These are phyloP conservation scores for Lecanicillium sp. DNA, from an alignment of 2,329 filamentous ascomycete species.

Conservation along the genomic window DNA sequence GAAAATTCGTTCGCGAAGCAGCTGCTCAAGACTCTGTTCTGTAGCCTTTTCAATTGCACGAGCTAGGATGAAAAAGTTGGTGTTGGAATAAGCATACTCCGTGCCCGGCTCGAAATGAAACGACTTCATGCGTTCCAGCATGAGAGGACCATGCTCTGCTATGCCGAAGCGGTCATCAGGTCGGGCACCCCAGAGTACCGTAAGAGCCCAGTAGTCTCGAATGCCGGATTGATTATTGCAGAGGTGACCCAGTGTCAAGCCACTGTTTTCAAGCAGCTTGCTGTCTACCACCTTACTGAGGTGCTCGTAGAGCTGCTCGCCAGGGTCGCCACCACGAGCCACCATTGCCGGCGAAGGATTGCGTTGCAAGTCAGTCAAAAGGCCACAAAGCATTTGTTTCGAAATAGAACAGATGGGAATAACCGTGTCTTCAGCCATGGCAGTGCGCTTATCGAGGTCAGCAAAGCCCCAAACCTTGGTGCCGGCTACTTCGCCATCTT, in stretches of 20 bases:
- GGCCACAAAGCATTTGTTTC: slow-evolving; percentile 34
- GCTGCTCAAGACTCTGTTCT: slow-evolving; percentile 22
- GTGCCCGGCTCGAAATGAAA: slow-evolving; percentile 34
- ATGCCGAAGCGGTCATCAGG: slow-evolving; percentile 31
- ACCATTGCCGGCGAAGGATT: slow-evolving; percentile 21
- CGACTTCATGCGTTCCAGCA: slow-evolving; percentile 21
- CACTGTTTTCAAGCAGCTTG: slow-evolving; percentile 14
- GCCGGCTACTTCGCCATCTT: slow-evolving; percentile 30
- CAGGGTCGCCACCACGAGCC: slow-evolving; percentile 15
- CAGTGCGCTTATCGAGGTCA: slow-evolving; percentile 27
- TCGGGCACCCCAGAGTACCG: slow-evolving; percentile 30
- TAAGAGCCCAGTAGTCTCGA: slow-evolving; percentile 36
- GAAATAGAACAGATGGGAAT: slow-evolving; percentile 38
- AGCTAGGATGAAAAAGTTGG: slow-evolving; percentile 31
- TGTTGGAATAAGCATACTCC: slow-evolving; percentile 33
- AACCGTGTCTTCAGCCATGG: slow-evolving; percentile 24
- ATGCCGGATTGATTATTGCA: slow-evolving; percentile 33
- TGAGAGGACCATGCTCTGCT: slow-evolving; percentile 17
- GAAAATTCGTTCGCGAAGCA: slow-evolving; percentile 29
- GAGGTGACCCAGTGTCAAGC: slow-evolving; percentile 27
- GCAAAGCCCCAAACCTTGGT: slow-evolving; percentile 34
- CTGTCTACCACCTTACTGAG: slow-evolving; percentile 17
- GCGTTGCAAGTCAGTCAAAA: slow-evolving; percentile 24
- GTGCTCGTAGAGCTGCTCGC: slow-evolving; percentile 20
- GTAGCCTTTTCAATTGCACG: slow-evolving; percentile 28